phyloP scores from a whole-genome alignment of 148 eudicot species.

The Drosera capensis region DNA sequence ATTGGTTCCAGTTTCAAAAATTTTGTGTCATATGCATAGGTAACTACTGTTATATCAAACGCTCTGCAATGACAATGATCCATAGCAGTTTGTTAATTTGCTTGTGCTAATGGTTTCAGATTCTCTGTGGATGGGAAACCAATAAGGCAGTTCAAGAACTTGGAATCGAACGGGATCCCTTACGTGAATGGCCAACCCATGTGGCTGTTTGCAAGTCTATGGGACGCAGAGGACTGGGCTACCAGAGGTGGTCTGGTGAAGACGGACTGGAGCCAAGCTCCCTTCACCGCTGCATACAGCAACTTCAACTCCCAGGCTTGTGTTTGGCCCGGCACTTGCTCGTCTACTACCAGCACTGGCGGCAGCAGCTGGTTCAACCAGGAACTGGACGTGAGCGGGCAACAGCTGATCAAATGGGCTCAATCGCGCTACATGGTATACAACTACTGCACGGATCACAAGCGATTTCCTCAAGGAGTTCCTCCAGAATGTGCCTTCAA shows the following conservation, averaged over 20 bases:
- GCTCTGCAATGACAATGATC: no score
- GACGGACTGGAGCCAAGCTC: not conserved
- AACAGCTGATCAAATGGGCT: not conserved
- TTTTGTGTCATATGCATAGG: no score
- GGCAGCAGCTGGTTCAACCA: not conserved
- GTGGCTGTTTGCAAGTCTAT: no score
- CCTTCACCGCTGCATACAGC: not conserved
- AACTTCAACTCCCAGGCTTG: not conserved
- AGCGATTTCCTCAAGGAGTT: not conserved
- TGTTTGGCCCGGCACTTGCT: not conserved
- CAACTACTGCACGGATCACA: not conserved
- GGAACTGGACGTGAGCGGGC: not conserved
- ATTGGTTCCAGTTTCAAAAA: no score
- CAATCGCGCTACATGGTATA: not conserved
- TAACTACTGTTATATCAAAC: no score
- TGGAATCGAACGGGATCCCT: no score
- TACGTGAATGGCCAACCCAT: no score
- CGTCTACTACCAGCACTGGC: not conserved
- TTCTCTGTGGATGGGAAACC: no score
- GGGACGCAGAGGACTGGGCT: not conserved
- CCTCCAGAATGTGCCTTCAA: not conserved
- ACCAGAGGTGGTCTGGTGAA: not conserved
- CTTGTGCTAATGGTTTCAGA: no score
- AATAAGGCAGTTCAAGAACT: no score
- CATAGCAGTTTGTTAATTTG: no score